Percentiles rank a stretch among this genome's conserved stretches.
Conservation (phyloP, 78 protist species). For the Dictyostelium firmibasis region DNA sequence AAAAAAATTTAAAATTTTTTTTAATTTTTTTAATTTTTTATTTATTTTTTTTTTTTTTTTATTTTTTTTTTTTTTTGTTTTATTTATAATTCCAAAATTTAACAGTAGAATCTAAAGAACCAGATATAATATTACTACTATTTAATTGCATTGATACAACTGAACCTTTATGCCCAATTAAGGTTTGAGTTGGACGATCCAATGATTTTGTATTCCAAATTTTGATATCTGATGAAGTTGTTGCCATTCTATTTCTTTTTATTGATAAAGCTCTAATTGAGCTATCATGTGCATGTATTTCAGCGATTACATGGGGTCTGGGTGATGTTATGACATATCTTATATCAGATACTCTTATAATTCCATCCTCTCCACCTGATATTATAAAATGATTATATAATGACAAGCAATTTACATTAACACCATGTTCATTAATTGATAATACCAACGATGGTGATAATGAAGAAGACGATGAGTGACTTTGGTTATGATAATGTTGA, state of each 20-base stretch:
- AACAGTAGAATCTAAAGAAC: constrained; percentile 47
- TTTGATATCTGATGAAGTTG: constrained; percentile 33
- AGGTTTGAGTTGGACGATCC: neutral
- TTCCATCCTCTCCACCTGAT: constrained; percentile 15
- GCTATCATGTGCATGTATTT: neutral
- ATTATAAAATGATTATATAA: neutral
- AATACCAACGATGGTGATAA: neutral
- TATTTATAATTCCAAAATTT: constrained; percentile 13
- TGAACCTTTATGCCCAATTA: constrained; percentile 50
- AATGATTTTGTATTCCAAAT: constrained; percentile 10
- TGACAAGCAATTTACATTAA: neutral
- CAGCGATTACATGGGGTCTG: neutral
- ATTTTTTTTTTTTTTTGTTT: neutral
- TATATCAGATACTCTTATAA: constrained; percentile 15
- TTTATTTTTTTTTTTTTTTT: neutral
- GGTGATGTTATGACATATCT: neutral
- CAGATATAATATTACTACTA: constrained; percentile 3
- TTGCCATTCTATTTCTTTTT: constrained; percentile 20
- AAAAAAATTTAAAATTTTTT: neutral
- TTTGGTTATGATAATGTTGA: neutral
- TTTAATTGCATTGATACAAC: constrained; percentile 23
- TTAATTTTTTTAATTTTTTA: neutral
- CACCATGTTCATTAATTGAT: neutral
- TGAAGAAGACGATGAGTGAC: neutral
- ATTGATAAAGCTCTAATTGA: neutral